Evolutionary conservation across 257 asterid species (phyloP), one percentile per base, ranked within the genome.

Genomic region (Plantago ovata): DNA sequence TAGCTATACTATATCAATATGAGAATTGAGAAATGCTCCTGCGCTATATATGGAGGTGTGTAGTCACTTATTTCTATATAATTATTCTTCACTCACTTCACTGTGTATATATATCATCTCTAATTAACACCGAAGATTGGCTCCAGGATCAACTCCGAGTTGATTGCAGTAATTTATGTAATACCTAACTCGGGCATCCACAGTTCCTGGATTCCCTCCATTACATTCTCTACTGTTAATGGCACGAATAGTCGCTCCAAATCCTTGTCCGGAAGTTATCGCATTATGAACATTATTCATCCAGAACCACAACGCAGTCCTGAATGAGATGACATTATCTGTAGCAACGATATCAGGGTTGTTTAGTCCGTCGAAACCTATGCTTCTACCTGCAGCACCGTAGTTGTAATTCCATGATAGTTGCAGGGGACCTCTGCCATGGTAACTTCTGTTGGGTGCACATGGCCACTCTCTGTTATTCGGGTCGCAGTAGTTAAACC

Each of bases 401-500:
- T 76, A 76, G 63, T 76, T 75, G 70, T 51, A 70, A 53, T 75
- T 75, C 77, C 80, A 70, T 1, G 80, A 62, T 33, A 75, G 62
- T 59, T 76, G 82, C 0, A 76, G 22, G 1, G 82, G 76, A 9
- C 82, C 82, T 49, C 82, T 49, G 0, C 79, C 79, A 4, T 65
- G 69, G 67, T 76, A 76, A 0, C 65, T 58, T 52, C 54, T 49
- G 1, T 62, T 65, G 0, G 49, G 18, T 0, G 62, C 71, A 9
- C 81, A 72, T 7, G 74, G 74, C 39, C 64, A 72, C 13, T 69
- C 65, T 15, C 42, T 61, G 38, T 62, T 42, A 18, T 0, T 64
- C 22, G 60, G 64, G 16, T 73, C 75, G 18, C 78, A 73, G 19
- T 73, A 73, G 40, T 65, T 63, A 13, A 20, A 20, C 7, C 55